These are phyloP conservation scores for Alternaria postmessia DNA, from an alignment of 2,329 filamentous ascomycete genomes.

Conservation along the genomic window DNA sequence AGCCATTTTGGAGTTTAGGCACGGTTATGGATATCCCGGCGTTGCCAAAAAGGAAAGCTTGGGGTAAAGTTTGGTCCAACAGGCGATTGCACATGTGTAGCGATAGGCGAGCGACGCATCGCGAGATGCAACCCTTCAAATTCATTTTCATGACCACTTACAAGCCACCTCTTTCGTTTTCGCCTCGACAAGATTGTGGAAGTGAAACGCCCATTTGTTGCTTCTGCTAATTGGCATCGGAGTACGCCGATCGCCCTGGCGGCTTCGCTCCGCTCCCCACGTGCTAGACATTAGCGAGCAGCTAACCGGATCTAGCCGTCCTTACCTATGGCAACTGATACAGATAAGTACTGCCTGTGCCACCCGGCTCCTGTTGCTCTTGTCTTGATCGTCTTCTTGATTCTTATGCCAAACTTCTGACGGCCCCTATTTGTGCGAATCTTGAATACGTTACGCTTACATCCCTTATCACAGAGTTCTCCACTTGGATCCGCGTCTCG, in stretches of 20 bases:
- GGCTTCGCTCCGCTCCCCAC: constrained; percentile 23
- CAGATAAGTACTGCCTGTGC: constrained; percentile 10
- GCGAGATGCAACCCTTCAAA: constrained; percentile 5
- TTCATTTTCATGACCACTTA: constrained; percentile 1
- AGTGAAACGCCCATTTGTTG: constrained; percentile 13
- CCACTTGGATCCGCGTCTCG: not conserved
- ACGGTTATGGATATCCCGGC: constrained; percentile 32
- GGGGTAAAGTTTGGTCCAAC: constrained; percentile 4
- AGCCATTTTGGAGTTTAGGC: constrained; percentile 26
- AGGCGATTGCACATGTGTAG: not conserved
- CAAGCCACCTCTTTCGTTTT: not conserved
- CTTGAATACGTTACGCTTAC: not conserved
- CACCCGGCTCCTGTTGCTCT: not conserved
- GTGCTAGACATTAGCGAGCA: constrained; percentile 27
- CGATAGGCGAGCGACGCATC: constrained; percentile 23
- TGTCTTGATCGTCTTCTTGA: not conserved
- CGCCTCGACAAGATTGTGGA: not conserved
- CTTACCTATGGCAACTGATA: constrained; percentile 23
- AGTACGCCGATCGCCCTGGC: constrained; percentile 23
- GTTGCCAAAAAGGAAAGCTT: constrained; percentile 21
- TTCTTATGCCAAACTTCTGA: not conserved
- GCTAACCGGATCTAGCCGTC: constrained; percentile 20
- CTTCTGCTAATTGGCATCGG: constrained; percentile 21
- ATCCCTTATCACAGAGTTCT: not conserved
- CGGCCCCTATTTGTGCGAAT: not conserved